These are phyloP conservation scores for Biscutella laevigata DNA, from an alignment of 441 rosid species.

Conservation along the genomic window DNA sequence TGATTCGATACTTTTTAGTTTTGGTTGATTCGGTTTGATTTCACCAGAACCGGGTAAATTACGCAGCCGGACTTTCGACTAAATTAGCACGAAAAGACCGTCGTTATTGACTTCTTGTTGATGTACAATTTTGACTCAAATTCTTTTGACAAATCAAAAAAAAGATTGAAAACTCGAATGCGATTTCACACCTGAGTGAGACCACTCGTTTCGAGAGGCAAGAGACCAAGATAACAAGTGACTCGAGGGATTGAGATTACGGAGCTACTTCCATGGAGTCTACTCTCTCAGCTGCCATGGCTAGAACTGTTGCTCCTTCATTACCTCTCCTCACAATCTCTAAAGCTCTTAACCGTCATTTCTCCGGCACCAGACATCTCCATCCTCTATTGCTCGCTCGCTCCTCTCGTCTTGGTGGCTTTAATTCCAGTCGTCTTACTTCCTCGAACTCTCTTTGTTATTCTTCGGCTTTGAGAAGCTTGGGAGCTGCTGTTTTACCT, in stretches of 20 bases:
- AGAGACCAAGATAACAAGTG: slow-evolving; percentile 6
- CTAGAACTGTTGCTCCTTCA: slow-evolving; percentile 24
- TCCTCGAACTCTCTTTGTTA: slow-evolving; percentile 14
- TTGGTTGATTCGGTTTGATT: no score
- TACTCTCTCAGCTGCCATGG: slow-evolving; percentile 21
- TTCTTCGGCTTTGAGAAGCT: slow-evolving; percentile 18
- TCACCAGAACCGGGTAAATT: no score
- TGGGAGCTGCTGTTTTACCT: slow-evolving; percentile 25
- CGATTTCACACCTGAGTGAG: slow-evolving; percentile 6
- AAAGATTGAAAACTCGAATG: not conserved
- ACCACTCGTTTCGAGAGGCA: slow-evolving; percentile 6
- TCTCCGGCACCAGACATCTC: slow-evolving; percentile 18
- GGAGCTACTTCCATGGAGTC: slow-evolving; percentile 38
- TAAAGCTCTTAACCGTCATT: slow-evolving; percentile 38
- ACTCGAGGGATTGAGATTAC: not conserved
- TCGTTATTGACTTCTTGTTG: no score
- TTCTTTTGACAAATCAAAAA: not conserved
- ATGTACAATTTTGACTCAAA: no score
- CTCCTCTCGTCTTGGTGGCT: slow-evolving; percentile 22
- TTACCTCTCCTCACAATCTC: slow-evolving; percentile 38
- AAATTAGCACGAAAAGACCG: no score
- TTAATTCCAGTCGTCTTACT: slow-evolving; percentile 4
- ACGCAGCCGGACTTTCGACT: no score
- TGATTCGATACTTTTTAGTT: no score
- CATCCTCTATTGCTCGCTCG: slow-evolving; percentile 26